Evolutionary conservation across 2,329 filamentous ascomycete genomes (phyloP).

Genomic region (Venturia effusa): DNA sequence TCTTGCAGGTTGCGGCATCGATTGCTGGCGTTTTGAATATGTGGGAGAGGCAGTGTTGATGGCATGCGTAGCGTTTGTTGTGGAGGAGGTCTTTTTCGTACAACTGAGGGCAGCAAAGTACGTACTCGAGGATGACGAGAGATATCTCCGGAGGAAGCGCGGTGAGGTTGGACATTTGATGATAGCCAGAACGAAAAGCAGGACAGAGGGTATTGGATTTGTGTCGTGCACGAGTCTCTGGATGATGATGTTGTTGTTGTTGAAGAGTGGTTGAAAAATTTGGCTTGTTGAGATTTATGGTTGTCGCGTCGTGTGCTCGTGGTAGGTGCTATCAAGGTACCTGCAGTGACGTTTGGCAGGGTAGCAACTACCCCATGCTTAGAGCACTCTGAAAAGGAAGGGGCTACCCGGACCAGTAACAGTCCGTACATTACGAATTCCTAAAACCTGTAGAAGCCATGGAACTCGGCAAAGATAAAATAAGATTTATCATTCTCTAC

Average conservation of each 20-base stretch:
- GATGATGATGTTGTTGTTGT: background rate
- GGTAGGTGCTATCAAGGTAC: background rate
- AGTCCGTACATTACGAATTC: too few relatives aligned
- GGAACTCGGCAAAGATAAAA: too few relatives aligned
- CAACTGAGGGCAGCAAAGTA: background rate
- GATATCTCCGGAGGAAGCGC: background rate
- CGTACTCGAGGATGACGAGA: background rate
- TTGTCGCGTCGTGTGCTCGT: background rate
- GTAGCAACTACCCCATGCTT: background rate
- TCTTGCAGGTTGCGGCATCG: background rate
- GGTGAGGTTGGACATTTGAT: background rate
- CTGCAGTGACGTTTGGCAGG: background rate
- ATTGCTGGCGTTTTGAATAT: background rate
- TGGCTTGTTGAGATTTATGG: background rate
- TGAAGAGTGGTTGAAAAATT: background rate
- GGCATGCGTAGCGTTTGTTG: background rate
- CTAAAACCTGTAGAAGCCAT: too few relatives aligned
- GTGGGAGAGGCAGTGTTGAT: background rate
- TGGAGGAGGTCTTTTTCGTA: background rate
- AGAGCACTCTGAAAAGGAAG: background rate
- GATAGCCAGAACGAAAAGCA: background rate
- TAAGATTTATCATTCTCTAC: too few relatives aligned
- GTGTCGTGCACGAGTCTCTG: background rate
- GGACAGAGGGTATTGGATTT: background rate
- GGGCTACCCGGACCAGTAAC: too few relatives aligned